Base-by-base conservation (phyloP, 371 early-diverging fungal genomes). In the Circinella minor region DNA sequence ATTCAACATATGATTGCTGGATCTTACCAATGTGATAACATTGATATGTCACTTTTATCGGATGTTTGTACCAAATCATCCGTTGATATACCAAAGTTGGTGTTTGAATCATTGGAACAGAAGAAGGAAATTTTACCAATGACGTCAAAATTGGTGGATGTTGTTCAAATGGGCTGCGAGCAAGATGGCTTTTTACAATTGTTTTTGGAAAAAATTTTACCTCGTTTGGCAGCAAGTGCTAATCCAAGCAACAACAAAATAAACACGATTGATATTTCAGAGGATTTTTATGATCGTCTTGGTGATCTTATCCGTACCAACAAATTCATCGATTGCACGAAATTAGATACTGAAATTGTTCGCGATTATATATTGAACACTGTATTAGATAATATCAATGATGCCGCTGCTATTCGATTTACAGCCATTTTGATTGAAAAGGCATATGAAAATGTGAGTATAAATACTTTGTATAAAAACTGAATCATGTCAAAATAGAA, bases 341-440 rank as follows among this genome's bases (percentile, higher is more conserved):
- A 20, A 3, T 48, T 85, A 7, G 73, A 85, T 48, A 27, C 70
- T 2, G 85, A 85, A 37, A 66, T 67, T 55, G 74, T 85, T 2
- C 84, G 84, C 15, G 85, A 87, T 61, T 82, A 71, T 67, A 67
- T 85, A 4, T 70, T 87, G 18, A 77, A 75, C 0, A 76, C 78
- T 0, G 51, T 87, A 10, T 74, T 85, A 65, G 85, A 87, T 48
- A 80, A 78, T 36, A 61, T 87, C 3, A 70, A 65, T 2, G 66
- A 81, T 60, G 68, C 82, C n/a, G 62, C 73, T 18, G 79, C 84
- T 37, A 73, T 87, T 20, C 68, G 67, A 1, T 85, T 82, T 61
- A 68, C 79, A 4, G 61, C 54, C 20, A 48, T 51, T 3, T 63
- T 87, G 39, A 68, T 82, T 3, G 27, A 66, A 8, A 48, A 55